Conservation (phyloP, 2,329 filamentous ascomycete genomes). For the Colletotrichum spinosum region DNA sequence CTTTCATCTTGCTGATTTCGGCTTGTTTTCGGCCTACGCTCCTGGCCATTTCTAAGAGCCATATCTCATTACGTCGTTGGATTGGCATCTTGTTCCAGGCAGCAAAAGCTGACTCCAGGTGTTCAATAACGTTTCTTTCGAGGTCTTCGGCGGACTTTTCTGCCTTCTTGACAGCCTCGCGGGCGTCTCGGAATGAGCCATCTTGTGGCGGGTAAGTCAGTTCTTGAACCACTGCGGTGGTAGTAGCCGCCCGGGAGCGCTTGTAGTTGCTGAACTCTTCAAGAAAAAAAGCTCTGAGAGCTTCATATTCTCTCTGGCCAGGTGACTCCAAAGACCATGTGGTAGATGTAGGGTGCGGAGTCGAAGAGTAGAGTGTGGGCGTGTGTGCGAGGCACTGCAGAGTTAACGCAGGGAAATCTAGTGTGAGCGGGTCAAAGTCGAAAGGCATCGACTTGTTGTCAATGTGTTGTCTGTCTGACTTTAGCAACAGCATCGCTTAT, state of each 20-base stretch:
- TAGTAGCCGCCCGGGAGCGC: slow-evolving; percentile 61
- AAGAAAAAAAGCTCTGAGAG: slow-evolving; percentile 74
- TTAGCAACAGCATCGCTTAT: slow-evolving; percentile 19
- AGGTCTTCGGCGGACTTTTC: slow-evolving; percentile 68
- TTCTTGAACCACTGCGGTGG: slow-evolving; percentile 63
- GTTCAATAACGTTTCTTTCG: slow-evolving; percentile 77
- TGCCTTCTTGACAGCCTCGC: slow-evolving; percentile 59
- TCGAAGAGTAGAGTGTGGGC: slow-evolving; percentile 83
- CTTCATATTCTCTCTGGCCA: slow-evolving; percentile 77
- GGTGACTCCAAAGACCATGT: slow-evolving; percentile 88
- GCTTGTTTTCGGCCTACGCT: slow-evolving; percentile 68
- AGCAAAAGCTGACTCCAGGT: slow-evolving; percentile 80
- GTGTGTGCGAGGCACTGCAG: slow-evolving; percentile 85
- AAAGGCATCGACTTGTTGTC: slow-evolving; percentile 69
- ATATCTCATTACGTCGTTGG: slow-evolving; percentile 68
- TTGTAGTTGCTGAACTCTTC: slow-evolving; percentile 77
- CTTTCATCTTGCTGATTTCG: slow-evolving; percentile 63
- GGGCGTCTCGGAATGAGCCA: slow-evolving; percentile 54
- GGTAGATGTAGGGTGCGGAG: slow-evolving; percentile 79
- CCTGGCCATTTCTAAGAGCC: slow-evolving; percentile 72
- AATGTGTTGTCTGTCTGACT: slow-evolving; percentile 60
- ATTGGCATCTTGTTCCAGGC: slow-evolving; percentile 77
- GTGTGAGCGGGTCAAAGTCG: slow-evolving; percentile 85
- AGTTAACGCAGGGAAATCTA: slow-evolving; percentile 88
- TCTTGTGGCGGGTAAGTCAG: slow-evolving; percentile 59